phyloP scores from a whole-genome alignment of 495 filamentous ascomycete species.

The Lasiosphaeris hirsuta region DNA sequence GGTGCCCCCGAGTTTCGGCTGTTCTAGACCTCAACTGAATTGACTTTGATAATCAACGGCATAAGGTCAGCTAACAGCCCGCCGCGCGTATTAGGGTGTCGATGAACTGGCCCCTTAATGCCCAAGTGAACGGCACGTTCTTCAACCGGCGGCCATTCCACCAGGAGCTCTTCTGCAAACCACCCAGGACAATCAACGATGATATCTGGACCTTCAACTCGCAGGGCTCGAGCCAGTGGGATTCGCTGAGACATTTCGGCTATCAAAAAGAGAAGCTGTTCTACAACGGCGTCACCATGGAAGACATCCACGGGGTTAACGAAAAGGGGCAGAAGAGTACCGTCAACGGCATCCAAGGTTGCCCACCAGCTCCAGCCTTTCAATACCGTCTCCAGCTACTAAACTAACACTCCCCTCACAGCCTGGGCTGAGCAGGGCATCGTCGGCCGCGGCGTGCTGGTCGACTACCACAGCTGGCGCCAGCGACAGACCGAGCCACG shows the following conservation, averaged over 20 bases:
- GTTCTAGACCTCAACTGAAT: neutral
- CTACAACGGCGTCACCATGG: slow-evolving; percentile 58
- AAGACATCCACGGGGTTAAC: slow-evolving; percentile 49
- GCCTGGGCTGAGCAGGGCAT: slow-evolving; percentile 52
- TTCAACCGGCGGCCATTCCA: slow-evolving; percentile 40
- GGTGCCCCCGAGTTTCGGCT: no score
- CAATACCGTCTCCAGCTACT: neutral
- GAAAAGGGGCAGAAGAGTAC: slow-evolving; percentile 31
- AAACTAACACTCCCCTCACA: neutral
- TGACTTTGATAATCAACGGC: neutral
- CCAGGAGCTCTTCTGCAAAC: slow-evolving; percentile 38
- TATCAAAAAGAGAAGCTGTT: slow-evolving; percentile 54
- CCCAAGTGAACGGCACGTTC: slow-evolving; percentile 35
- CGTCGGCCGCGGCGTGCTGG: slow-evolving; percentile 55
- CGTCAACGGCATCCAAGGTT: slow-evolving; percentile 53
- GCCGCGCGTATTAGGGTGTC: slow-evolving; percentile 32
- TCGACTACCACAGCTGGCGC: slow-evolving; percentile 57
- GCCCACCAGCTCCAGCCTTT: slow-evolving; percentile 2
- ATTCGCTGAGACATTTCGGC: slow-evolving; percentile 44
- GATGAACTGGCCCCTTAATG: slow-evolving; percentile 45
- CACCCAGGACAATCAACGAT: slow-evolving; percentile 49
- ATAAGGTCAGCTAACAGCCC: neutral
- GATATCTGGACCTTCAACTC: slow-evolving; percentile 61
- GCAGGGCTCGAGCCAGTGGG: slow-evolving; percentile 48
- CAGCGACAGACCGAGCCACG: slow-evolving; percentile 14